phyloP scores from a whole-genome alignment of 257 asterid species.

The Nicotiana otophora region DNA sequence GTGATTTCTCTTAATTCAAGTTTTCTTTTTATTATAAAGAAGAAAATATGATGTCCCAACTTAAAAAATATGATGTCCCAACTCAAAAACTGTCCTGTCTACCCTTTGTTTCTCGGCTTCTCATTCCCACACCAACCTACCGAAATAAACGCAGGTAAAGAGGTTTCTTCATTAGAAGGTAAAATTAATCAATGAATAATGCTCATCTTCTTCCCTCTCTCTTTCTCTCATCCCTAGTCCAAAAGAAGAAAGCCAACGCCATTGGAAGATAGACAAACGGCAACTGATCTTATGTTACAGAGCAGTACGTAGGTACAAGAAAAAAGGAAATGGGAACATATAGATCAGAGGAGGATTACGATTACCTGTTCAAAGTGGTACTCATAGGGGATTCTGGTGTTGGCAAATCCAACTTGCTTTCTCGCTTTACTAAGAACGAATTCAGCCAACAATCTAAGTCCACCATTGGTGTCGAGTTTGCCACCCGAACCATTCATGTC shows the following conservation, averaged over 20 bases:
- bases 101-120: background rate
- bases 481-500: conserved; percentile 35
- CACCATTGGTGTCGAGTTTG: conserved; percentile 45
- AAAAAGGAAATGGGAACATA: conserved; percentile 25
- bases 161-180: background rate
- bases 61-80: no score
- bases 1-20: no score
- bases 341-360: conserved; percentile 42
- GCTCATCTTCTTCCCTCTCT: background rate
- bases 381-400: conserved; percentile 43
- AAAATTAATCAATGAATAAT: background rate
- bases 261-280: background rate
- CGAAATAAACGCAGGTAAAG: background rate
- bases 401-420: conserved; percentile 37
- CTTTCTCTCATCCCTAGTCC: background rate
- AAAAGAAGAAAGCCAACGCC: background rate
- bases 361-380: conserved; percentile 44
- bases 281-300: background rate
- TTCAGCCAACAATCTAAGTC: conserved; percentile 41
- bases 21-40: no score
- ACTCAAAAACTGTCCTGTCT: background rate
- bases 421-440: conserved; percentile 35
- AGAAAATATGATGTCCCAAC: no score
- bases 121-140: background rate
- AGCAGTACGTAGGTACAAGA: no score